Evolutionary conservation across 177 flowering plant species (phyloP).

Genomic region (Vitis hybrid): DNA sequence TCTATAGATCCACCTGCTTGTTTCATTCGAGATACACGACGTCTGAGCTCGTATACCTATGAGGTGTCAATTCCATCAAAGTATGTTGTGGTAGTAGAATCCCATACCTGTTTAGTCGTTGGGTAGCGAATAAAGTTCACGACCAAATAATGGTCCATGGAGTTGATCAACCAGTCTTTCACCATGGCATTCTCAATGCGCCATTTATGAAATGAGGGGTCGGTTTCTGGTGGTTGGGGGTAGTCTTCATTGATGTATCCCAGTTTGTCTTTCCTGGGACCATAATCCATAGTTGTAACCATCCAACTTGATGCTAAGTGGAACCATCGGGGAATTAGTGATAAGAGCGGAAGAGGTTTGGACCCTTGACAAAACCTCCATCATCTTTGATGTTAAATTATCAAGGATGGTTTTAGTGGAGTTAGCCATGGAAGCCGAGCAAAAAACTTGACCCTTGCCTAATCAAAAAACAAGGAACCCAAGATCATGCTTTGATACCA

Average conservation of each 20-base stretch:
- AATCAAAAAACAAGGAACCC: not conserved
- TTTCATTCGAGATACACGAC: not conserved
- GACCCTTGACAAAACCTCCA: too few relatives aligned
- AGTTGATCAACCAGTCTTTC: not conserved
- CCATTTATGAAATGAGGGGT: not conserved
- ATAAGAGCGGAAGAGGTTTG: too few relatives aligned
- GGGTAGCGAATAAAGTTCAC: not conserved
- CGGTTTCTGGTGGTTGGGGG: not conserved
- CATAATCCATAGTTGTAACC: conserved; percentile 1
- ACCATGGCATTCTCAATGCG: not conserved
- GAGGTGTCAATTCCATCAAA: not conserved
- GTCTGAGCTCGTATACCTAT: not conserved
- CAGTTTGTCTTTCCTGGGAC: not conserved
- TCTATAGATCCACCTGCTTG: not conserved
- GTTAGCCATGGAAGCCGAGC: not conserved
- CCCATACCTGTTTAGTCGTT: not conserved
- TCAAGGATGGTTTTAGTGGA: not conserved
- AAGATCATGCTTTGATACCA: not conserved
- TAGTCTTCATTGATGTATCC: conserved; percentile 2
- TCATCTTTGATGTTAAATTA: too few relatives aligned
- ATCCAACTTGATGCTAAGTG: not conserved
- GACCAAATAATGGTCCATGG: not conserved
- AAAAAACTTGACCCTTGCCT: not conserved
- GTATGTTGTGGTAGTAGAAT: not conserved
- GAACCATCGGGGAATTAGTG: too few relatives aligned